Conservation (phyloP, 2,329 filamentous ascomycete species). For the Talaromyces sp. region DNA sequence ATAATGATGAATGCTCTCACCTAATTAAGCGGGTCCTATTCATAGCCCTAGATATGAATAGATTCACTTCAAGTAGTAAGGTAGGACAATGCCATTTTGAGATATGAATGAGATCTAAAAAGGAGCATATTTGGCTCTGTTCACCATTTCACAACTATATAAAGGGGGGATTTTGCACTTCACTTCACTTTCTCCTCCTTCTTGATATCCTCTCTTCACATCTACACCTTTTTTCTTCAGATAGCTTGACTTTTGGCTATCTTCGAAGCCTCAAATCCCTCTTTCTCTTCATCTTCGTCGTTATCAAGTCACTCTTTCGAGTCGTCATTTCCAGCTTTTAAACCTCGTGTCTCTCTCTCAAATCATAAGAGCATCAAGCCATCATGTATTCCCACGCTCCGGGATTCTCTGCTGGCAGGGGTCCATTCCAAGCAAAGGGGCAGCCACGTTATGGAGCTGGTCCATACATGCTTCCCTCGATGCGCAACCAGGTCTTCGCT, state of each 20-base stretch:
- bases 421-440: slow-evolving; percentile 11
- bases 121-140: background rate
- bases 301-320: background rate
- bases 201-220: background rate
- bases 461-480: slow-evolving; percentile 1
- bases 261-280: background rate
- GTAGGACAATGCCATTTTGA: background rate
- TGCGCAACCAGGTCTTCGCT: background rate
- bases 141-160: background rate
- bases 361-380: background rate
- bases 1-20: background rate
- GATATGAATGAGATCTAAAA: background rate
- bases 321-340: background rate
- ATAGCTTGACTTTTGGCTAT: background rate
- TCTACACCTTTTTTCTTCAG: background rate
- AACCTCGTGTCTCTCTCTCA: background rate
- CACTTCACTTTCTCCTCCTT: background rate
- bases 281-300: background rate
- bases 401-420: slow-evolving; percentile 1
- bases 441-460: background rate
- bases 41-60: slow-evolving; percentile 4
- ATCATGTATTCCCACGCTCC: slow-evolving; percentile 3
- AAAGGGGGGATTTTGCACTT: background rate
- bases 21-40: slow-evolving; percentile 3
- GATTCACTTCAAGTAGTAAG: background rate